Base-by-base conservation (phyloP, 306 rosid species). In the Cucurbita moschata region DNA sequence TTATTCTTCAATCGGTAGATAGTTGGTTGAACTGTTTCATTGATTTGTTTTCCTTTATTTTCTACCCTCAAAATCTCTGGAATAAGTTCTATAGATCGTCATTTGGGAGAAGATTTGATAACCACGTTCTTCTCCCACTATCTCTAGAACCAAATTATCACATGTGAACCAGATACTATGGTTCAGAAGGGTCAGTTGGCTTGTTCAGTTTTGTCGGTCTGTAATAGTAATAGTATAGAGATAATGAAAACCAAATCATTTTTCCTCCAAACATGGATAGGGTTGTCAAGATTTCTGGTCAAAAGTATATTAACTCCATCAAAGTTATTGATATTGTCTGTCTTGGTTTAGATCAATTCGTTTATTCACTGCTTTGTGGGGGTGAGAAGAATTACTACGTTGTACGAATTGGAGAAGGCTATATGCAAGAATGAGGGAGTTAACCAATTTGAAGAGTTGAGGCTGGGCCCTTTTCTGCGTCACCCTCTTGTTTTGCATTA, bases 291-390 rank as follows among this genome's bases (percentile, higher is more conserved):
- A 14, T 49, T 47, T 47, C 12, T 9, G 15, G 39, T 26, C 38
- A 14, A 30, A 49, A 30, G 8, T 23, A 30, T 9, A 4, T 75
- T 64, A 50, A 51, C 56, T 47, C 52, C 67, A 40, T 42, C 19
- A 35, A 58, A 58, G 69, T 75, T 61, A 53, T 66, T 72, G 66
- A 37, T 60, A 39, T 75, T 10, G 77, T 62, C 77, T 75, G 65
- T 71, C 23, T 75, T 83, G 81, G 81, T 57, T 72, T 74, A 93
- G 97, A 87, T 93, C 81, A 86, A 90, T 93, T 86, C 96, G 60
- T 90, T 85, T 86, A 77, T 94, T 77, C 94, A 90, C 80, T 93
- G 98, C 81, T 93, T 88, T 84, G 92, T 90, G 77, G 97, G 84
- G 65, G 97, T 85, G 68, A 86, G 78, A 73, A 86, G 87, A 74